Evolutionary conservation across 1,139 yeast genomes (phyloP), one percentile per base, ranked within the genome.

Genomic region (Suhomyces maxii): DNA sequence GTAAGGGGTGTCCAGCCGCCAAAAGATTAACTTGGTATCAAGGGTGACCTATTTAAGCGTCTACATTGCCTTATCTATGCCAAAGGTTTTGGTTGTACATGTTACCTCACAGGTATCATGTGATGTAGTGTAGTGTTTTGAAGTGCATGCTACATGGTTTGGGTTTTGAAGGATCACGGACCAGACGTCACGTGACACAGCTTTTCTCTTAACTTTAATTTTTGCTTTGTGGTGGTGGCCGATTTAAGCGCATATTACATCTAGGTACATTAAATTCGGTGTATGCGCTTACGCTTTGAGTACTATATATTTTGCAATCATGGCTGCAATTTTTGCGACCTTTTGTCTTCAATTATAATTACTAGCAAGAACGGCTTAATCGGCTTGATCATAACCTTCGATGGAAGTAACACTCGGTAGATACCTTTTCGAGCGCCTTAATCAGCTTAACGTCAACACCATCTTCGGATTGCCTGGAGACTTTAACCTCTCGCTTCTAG

Each of bases 401-500:
- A 28, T 28, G 31, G 56, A 66, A 42, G 64, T 82, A 37, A 68
- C 84, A 39, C 69, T 84, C 56, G 88, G 88, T 57, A 75, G 76
- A 51, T 84, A 81, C 58, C 65, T 84, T 49, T 84, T 84, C 58
- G 86, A 80, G 66, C 75, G 86, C 69, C 70, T 83, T 51, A 68
- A 68, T 58, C 85, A 83, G 64, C 68, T 82, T 43, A 81, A 80
- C 30, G 77, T 84, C 51, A 71, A 77, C 53, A 85, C 93, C 59
- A 73, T 86, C 58, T 83, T 86, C 54, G 93, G 93, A 47, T 86
- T 86, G 35, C 93, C 93, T 9, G 90, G 89, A 53, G 93, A 86
- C 63, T 86, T 85, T 77, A 86, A 86, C 67, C 73, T 86, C 56
- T 71, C 84, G 10, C 68, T 86, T 39, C 72, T 86, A 42, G 93